Evolutionary conservation across 1,139 yeast species (phyloP).

Genomic region (Citeromyces hawaiiensis): DNA sequence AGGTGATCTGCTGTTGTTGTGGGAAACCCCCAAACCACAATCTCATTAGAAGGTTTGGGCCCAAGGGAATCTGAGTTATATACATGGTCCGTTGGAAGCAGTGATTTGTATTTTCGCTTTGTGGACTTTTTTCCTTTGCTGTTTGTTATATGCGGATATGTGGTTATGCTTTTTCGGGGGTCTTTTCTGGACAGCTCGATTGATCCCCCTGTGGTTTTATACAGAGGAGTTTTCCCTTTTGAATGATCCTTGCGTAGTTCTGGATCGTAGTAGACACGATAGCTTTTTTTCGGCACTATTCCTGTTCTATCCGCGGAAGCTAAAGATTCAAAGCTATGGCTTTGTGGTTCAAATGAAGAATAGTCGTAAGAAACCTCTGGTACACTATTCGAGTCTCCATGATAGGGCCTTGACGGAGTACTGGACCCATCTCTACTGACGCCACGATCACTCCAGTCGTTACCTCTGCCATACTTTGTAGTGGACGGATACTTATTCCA

Average conservation of each 20-base stretch:
- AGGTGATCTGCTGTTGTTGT: slow-evolving; percentile 31
- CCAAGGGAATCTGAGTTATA: slow-evolving; percentile 69
- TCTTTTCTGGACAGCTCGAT: slow-evolving; percentile 13
- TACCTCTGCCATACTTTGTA: background rate
- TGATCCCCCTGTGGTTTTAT: slow-evolving; percentile 22
- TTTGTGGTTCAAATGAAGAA: background rate
- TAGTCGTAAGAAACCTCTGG: background rate
- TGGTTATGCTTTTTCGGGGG: slow-evolving; percentile 19
- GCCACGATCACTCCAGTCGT: background rate
- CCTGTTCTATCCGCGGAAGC: background rate
- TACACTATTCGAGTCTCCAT: background rate
- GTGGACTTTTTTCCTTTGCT: slow-evolving; percentile 9
- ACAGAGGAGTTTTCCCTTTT: slow-evolving; percentile 25
- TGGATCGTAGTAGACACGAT: slow-evolving; percentile 44
- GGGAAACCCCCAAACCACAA: slow-evolving; percentile 56
- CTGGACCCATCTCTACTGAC: background rate
- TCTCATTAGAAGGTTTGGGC: slow-evolving; percentile 57
- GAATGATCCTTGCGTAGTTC: slow-evolving; percentile 27
- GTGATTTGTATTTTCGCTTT: slow-evolving; percentile 13
- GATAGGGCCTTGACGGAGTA: background rate
- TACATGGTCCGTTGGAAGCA: slow-evolving; percentile 38
- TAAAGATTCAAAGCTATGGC: background rate
- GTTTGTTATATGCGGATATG: slow-evolving; percentile 8
- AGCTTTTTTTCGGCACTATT: slow-evolving; percentile 16
- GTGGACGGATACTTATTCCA: background rate